Percentiles rank a stretch among this genome's conserved stretches.
Conservation (phyloP, 1,284 basidiomycete genomes). For the Microbotryomycetes sp. region DNA sequence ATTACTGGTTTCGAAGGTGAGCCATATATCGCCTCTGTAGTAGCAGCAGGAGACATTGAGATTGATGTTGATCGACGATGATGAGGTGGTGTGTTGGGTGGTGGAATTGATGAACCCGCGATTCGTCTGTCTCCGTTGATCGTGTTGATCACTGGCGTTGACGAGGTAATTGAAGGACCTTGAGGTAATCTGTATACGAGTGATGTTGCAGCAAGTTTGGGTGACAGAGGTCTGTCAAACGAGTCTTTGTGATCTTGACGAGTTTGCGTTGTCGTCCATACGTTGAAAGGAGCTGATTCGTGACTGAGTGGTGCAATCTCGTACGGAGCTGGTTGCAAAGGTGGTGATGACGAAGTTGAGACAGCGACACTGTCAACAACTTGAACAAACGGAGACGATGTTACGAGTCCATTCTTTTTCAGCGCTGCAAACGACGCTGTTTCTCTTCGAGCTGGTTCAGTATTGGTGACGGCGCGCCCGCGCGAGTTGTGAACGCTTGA, state of each 20-base stretch:
- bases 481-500: neutral
- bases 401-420: slow-evolving; percentile 25
- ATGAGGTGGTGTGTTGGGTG: slow-evolving; percentile 16
- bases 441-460: slow-evolving; percentile 6
- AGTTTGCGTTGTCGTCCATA: neutral
- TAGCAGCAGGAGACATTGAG: slow-evolving; percentile 1
- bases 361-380: neutral
- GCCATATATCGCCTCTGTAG: slow-evolving; percentile 11
- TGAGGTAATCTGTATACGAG: slow-evolving; percentile 1
- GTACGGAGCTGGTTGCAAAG: slow-evolving; percentile 20
- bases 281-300: slow-evolving; percentile 22
- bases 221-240: neutral
- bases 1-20: too few species aligned
- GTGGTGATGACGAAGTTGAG: slow-evolving; percentile 10
- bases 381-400: slow-evolving; percentile 21
- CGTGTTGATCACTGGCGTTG: neutral
- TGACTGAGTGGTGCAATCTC: slow-evolving; percentile 21
- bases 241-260: too few species aligned
- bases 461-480: neutral
- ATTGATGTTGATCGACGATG: neutral
- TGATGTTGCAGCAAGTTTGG: neutral
- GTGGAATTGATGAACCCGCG: slow-evolving; percentile 8
- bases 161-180: neutral
- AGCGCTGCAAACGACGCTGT: slow-evolving; percentile 20
- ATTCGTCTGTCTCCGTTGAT: slow-evolving; percentile 1